Percentiles rank a stretch among this genome's conserved stretches.
Conservation (phyloP, 345 rosid genomes). For the Citrus unshiu region DNA sequence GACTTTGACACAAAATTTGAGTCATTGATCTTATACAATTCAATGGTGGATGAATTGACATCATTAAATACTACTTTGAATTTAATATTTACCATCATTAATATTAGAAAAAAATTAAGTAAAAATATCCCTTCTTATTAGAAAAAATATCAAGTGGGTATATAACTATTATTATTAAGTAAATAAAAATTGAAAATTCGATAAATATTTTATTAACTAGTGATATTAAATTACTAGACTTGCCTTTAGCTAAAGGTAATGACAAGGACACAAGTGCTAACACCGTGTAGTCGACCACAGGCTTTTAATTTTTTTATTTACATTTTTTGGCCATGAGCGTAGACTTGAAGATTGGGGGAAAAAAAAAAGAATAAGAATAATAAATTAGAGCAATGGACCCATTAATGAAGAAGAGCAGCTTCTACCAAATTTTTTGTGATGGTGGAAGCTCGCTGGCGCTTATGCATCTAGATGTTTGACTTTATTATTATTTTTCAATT, state of each 20-base stretch:
- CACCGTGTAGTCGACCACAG: background rate
- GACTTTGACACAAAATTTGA: no score
- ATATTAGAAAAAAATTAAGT: no score
- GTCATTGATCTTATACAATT: no score
- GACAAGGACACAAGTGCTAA: slow-evolving; percentile 4
- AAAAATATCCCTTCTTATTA: no score
- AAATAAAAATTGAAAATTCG: background rate
- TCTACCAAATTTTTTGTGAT: background rate
- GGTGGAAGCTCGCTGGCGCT: background rate
- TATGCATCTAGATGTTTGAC: slow-evolving; percentile 11
- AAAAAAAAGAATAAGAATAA: background rate
- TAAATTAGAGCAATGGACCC: slow-evolving; percentile 1
- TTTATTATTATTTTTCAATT: background rate
- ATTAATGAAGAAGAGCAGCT: slow-evolving; percentile 5
- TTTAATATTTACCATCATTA: no score
- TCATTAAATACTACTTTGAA: no score
- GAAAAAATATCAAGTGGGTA: background rate
- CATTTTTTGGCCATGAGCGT: background rate
- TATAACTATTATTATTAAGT: background rate
- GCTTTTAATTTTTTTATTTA: background rate
- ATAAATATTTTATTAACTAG: background rate
- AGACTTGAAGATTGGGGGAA: background rate
- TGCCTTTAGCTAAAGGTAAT: background rate
- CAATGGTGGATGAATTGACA: no score
- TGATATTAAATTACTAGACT: background rate